These are phyloP conservation scores for Tetracladium marchalianum DNA, from an alignment of 495 filamentous ascomycete genomes.

Conservation along the genomic window DNA sequence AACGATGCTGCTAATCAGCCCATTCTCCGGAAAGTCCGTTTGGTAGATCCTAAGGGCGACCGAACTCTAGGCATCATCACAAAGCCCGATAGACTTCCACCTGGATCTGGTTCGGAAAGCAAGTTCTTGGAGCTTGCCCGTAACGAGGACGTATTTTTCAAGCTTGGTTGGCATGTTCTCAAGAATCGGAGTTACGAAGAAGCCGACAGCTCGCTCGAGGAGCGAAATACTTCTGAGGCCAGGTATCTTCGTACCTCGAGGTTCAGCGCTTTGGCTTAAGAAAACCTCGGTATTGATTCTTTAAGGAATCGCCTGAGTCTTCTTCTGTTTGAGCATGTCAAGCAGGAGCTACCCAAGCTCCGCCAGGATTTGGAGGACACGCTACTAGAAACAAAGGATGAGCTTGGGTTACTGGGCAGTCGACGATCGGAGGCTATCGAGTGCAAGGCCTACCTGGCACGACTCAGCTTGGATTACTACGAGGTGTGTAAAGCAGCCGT, in stretches of 20 bases:
- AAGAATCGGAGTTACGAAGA: conserved; percentile 44
- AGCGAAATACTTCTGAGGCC: conserved; percentile 30
- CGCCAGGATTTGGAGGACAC: conserved; percentile 10
- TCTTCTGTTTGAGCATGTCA: conserved; percentile 32
- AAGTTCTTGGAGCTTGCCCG: conserved; percentile 18
- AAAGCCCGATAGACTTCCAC: conserved; percentile 32
- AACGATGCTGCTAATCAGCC: conserved; percentile 40
- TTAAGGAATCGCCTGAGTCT: conserved; percentile 31
- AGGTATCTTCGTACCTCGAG: conserved; percentile 29
- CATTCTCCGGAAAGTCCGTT: conserved; percentile 31
- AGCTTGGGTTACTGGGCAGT: conserved; percentile 7
- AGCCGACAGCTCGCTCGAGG: conserved; percentile 22
- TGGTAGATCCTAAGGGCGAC: conserved; percentile 30
- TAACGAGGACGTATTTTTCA: conserved; percentile 45
- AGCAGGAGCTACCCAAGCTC: conserved; percentile 26
- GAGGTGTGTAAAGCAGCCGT: conserved; percentile 24
- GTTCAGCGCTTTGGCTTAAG: conserved; percentile 17
- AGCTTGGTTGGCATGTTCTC: conserved; percentile 55
- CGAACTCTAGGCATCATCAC: conserved; percentile 46
- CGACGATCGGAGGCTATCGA: conserved; percentile 4
- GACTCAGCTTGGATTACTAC: conserved; percentile 20
- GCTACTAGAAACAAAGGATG: not conserved
- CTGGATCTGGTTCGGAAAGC: conserved; percentile 29
- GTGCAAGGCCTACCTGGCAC: conserved; percentile 20
- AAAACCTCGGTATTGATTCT: conserved; percentile 27